Conservation (phyloP, 1,139 yeast genomes). For the Starmera stellimalicola region DNA sequence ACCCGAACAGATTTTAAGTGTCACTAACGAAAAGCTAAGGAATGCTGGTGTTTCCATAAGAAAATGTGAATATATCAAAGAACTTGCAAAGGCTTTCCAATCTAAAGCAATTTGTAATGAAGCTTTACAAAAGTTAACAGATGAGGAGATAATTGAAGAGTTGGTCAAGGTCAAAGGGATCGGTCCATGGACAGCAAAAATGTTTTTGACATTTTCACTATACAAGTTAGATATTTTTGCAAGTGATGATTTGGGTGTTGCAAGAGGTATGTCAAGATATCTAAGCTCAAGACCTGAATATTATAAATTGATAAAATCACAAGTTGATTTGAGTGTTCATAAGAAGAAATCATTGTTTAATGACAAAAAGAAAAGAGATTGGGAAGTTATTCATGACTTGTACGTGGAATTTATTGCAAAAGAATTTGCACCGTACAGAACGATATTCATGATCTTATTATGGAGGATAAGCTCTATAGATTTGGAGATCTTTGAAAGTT, state of each 20-base stretch:
- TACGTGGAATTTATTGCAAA: conserved; percentile 47
- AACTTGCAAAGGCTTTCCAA: conserved; percentile 50
- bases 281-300: conserved; percentile 46
- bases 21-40: conserved; percentile 40
- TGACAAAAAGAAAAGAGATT: conserved; percentile 32
- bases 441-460: conserved; percentile 59
- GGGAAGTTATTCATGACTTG: conserved; percentile 57
- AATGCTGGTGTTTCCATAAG: conserved; percentile 62
- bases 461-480: conserved; percentile 65
- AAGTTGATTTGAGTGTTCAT: conserved; percentile 14
- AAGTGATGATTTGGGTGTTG: conserved; percentile 74
- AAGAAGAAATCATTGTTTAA: conserved; percentile 21
- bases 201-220: conserved; percentile 71
- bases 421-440: conserved; percentile 55
- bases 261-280: conserved; percentile 68
- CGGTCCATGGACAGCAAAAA: conserved; percentile 87
- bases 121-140: conserved; percentile 28
- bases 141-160: conserved; percentile 42
- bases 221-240: conserved; percentile 64
- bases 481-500: conserved; percentile 35
- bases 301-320: conserved; percentile 31
- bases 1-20: conserved; percentile 36
- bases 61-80: conserved; percentile 56
- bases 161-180: conserved; percentile 65
- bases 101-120: conserved; percentile 32